Evolutionary conservation across 2,329 filamentous ascomycete species (phyloP).

Genomic region (Orbilia blumenaviensis): DNA sequence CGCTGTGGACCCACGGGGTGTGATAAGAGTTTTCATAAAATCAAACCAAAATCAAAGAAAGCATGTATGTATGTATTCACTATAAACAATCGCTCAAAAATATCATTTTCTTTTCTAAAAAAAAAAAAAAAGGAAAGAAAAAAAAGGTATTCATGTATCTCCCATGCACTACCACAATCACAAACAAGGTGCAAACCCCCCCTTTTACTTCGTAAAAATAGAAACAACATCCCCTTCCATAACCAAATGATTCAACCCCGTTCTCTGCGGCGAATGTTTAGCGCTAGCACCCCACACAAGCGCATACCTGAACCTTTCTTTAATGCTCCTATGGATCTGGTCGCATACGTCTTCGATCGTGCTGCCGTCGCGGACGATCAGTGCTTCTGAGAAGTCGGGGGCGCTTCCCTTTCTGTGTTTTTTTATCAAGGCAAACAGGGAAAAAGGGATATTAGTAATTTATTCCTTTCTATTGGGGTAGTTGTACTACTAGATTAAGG

Average conservation of each 20-base stretch:
- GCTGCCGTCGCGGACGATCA: slow-evolving; percentile 89
- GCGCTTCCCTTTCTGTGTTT: slow-evolving; percentile 79
- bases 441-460: not conserved
- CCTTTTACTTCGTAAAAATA: slow-evolving; percentile 69
- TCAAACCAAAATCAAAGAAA: too few species aligned
- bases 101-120: too few species aligned
- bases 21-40: too few species aligned
- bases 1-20: too few species aligned
- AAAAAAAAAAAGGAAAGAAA: too few species aligned
- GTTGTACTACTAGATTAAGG: too few species aligned
- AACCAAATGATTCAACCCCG: slow-evolving; percentile 84
- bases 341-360: slow-evolving; percentile 98
- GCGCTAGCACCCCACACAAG: slow-evolving; percentile 97
- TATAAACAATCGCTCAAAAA: too few species aligned
- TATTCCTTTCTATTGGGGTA: too few species aligned
- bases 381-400: slow-evolving; percentile 85
- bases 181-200: too few species aligned
- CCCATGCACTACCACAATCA: too few species aligned
- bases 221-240: slow-evolving; percentile 73
- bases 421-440: not conserved
- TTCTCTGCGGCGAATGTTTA: slow-evolving; percentile 90
- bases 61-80: too few species aligned
- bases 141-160: too few species aligned
- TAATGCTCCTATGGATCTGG: slow-evolving; percentile 88
- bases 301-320: slow-evolving; percentile 99